Percentiles rank a stretch among this genome's conserved stretches.
phyloP scores from a whole-genome alignment of 164 flowering plant species.

The Tetracentron sinense region DNA sequence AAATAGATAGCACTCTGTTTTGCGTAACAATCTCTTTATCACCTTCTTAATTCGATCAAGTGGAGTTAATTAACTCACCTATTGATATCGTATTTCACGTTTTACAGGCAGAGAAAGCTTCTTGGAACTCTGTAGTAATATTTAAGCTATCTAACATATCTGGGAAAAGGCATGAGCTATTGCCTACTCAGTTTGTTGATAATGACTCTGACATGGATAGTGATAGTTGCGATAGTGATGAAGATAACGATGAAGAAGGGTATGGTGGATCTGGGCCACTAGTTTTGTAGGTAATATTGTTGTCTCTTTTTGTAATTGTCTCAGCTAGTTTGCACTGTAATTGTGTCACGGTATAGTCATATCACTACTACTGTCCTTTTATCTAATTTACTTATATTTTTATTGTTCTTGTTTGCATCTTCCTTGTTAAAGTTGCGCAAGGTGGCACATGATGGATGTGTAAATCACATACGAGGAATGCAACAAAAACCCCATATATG shows the following conservation, averaged over 20 bases:
- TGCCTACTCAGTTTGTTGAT: constrained; percentile 41
- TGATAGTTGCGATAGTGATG: constrained; percentile 60
- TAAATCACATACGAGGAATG: constrained; percentile 92
- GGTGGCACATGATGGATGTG: constrained; percentile 81
- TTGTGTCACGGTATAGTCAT: neutral
- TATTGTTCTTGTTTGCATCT: no score
- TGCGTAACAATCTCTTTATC: no score
- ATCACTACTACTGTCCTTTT: neutral
- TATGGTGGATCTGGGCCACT: constrained; percentile 47
- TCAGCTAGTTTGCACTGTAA: neutral
- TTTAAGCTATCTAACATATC: constrained; percentile 71
- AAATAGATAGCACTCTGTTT: no score
- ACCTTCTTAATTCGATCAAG: no score
- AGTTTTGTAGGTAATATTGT: constrained; percentile 69
- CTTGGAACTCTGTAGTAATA: constrained; percentile 68
- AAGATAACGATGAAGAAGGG: constrained; percentile 54
- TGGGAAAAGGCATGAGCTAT: constrained; percentile 71
- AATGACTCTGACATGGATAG: constrained; percentile 56
- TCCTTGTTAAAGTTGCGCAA: constrained; percentile 53
- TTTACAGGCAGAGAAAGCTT: constrained; percentile 72
- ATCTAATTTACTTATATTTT: neutral
- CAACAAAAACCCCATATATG: constrained; percentile 82
- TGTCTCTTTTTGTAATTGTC: constrained; percentile 1
- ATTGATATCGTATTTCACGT: constrained; percentile 3
- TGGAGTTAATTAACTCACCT: no score